phyloP scores from a whole-genome alignment of 2,329 filamentous ascomycete species.

The Gaeumannomyces sp. region DNA sequence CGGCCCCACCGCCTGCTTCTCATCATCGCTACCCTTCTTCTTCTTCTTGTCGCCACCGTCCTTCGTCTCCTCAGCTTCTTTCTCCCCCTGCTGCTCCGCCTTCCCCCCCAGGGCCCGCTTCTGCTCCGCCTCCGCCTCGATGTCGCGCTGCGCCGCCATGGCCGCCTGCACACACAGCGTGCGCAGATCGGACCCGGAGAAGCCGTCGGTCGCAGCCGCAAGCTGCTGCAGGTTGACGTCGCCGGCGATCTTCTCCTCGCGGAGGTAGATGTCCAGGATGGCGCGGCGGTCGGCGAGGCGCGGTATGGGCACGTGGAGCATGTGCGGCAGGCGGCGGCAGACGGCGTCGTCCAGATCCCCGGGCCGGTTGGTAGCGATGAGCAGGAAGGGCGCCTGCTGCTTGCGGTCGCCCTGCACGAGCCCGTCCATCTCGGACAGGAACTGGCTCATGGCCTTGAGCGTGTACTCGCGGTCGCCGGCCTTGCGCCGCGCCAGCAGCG shows the following conservation, averaged over 20 bases:
- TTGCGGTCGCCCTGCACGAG: constrained; percentile 7
- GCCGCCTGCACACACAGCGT: constrained; percentile 8
- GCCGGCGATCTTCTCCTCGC: constrained; percentile 85
- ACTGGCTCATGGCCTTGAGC: constrained; percentile 8
- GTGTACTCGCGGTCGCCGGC: neutral
- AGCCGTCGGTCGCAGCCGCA: constrained; percentile 2
- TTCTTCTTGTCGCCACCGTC: too few relatives aligned
- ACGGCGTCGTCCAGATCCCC: constrained; percentile 84
- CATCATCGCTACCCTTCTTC: too few relatives aligned
- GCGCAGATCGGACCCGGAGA: constrained; percentile 7
- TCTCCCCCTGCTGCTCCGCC: too few relatives aligned
- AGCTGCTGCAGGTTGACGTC: constrained; percentile 65
- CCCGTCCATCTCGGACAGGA: constrained; percentile 7
- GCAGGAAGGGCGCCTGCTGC: constrained; percentile 79
- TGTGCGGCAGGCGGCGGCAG: constrained; percentile 84
- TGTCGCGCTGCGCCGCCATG: constrained; percentile 4
- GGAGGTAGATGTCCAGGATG: constrained; percentile 70
- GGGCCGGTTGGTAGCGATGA: constrained; percentile 94
- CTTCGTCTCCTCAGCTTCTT: too few relatives aligned
- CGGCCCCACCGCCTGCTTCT: too few relatives aligned
- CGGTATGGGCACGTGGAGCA: constrained; percentile 80
- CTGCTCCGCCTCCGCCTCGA: neutral
- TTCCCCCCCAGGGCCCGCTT: neutral
- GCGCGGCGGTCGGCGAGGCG: constrained; percentile 93
- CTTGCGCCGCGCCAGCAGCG: constrained; percentile 62